phyloP scores from a whole-genome alignment of 768 basidiomycete genomes.

The Antrodiella citrinella region DNA sequence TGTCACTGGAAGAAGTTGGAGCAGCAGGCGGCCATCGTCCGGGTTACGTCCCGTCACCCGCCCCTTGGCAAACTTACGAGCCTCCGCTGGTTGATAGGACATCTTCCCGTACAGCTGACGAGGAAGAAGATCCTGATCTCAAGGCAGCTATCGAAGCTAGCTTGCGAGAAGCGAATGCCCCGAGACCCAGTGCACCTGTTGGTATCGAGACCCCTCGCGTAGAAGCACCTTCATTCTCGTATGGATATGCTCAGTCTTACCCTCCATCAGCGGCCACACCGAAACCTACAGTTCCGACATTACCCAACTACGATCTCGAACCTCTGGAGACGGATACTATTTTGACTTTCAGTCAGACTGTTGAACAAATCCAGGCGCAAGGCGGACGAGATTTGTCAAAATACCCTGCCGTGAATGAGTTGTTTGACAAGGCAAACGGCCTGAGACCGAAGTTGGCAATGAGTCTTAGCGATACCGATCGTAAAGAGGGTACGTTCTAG shows the following conservation, averaged over 20 bases:
- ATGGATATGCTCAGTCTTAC: constrained; percentile 38
- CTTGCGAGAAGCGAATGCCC: constrained; percentile 74
- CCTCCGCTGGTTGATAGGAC: constrained; percentile 59
- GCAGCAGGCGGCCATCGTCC: constrained; percentile 41
- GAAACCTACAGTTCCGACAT: constrained; percentile 39
- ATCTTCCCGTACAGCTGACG: constrained; percentile 28
- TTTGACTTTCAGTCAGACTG: constrained; percentile 83
- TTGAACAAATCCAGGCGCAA: constrained; percentile 75
- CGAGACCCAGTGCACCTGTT: constrained; percentile 71
- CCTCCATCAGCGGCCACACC: constrained; percentile 31
- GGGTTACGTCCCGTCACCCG: constrained; percentile 64
- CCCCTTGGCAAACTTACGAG: constrained; percentile 58
- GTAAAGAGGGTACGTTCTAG: constrained; percentile 68
- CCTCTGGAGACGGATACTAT: constrained; percentile 81
- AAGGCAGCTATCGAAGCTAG: constrained; percentile 93
- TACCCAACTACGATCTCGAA: constrained; percentile 75
- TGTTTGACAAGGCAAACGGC: constrained; percentile 77
- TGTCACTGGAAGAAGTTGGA: constrained; percentile 76
- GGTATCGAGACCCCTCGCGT: constrained; percentile 43
- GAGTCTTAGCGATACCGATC: constrained; percentile 74
- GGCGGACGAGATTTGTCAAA: constrained; percentile 71
- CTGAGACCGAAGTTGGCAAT: constrained; percentile 76
- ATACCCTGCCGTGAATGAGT: constrained; percentile 76
- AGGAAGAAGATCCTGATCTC: constrained; percentile 90
- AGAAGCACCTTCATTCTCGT: constrained; percentile 32